A percentile compares a stretch with the other conserved stretches of the same genome.
Evolutionary conservation across 495 filamentous ascomycete species (phyloP).

Genomic region (Podospora comata): DNA sequence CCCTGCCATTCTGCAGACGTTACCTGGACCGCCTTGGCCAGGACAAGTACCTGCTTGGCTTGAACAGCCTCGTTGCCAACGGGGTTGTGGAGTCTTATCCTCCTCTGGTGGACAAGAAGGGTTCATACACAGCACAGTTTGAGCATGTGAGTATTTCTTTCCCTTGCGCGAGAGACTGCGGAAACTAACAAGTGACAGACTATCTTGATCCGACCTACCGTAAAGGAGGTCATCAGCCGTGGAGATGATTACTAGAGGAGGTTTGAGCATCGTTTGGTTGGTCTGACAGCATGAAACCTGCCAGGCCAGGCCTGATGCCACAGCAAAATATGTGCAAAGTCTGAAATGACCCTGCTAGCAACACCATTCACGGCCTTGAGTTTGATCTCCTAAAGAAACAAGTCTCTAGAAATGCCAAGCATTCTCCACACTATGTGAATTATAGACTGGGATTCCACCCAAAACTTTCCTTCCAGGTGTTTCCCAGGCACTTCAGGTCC

Average conservation of each 20-base stretch:
- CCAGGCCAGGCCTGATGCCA: background rate
- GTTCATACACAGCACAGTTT: slow-evolving; percentile 89
- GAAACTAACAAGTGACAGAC: slow-evolving; percentile 53
- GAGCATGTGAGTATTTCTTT: slow-evolving; percentile 70
- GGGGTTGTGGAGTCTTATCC: slow-evolving; percentile 90
- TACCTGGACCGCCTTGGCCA: slow-evolving; percentile 84
- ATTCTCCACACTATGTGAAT: background rate
- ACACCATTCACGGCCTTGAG: background rate
- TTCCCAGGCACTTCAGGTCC: background rate
- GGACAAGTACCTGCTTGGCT: slow-evolving; percentile 81
- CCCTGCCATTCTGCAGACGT: slow-evolving; percentile 78
- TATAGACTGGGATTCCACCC: background rate
- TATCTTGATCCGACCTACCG: slow-evolving; percentile 77
- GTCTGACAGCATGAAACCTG: slow-evolving; percentile 11
- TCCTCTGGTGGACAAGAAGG: slow-evolving; percentile 87
- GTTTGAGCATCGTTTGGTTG: background rate
- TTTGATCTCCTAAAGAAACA: background rate
- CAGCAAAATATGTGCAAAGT: background rate
- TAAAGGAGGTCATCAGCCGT: slow-evolving; percentile 90
- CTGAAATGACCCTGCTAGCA: background rate
- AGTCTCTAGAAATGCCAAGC: background rate
- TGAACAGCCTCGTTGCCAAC: slow-evolving; percentile 81
- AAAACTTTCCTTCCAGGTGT: background rate
- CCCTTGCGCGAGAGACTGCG: background rate
- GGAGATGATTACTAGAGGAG: slow-evolving; percentile 75